A percentile compares a stretch with the other conserved stretches of the same genome.
Conservation (phyloP, 2,329 filamentous ascomycete species). For the Thermomyces lanuginosus region DNA sequence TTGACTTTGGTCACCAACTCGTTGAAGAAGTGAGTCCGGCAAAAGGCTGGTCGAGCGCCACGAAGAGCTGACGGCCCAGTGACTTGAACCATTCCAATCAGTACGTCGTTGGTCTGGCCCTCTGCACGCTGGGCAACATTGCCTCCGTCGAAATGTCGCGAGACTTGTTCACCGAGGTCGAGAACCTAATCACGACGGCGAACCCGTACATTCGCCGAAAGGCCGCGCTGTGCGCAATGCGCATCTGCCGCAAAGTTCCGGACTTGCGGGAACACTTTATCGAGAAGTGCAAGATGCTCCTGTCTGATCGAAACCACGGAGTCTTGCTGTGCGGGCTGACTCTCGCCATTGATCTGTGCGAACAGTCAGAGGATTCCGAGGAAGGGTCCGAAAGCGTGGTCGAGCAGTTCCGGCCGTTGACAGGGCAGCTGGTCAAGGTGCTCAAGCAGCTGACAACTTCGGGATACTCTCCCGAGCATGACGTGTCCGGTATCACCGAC, state of each 20-base stretch:
- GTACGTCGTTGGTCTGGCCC: slow-evolving; percentile 89
- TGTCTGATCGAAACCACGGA: slow-evolving; percentile 89
- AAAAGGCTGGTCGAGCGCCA: background rate
- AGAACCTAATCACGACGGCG: slow-evolving; percentile 73
- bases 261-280: slow-evolving; percentile 94
- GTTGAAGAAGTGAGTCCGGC: slow-evolving; percentile 64
- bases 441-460: slow-evolving; percentile 86
- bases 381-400: slow-evolving; percentile 78
- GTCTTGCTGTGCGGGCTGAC: slow-evolving; percentile 87
- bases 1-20: slow-evolving; percentile 95
- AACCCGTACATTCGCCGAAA: slow-evolving; percentile 98
- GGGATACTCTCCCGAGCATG: slow-evolving; percentile 92
- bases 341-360: slow-evolving; percentile 77
- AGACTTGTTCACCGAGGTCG: slow-evolving; percentile 91
- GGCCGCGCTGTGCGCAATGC: slow-evolving; percentile 96
- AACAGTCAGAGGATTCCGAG: slow-evolving; percentile 73
- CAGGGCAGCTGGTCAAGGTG: slow-evolving; percentile 73
- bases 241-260: slow-evolving; percentile 94
- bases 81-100: slow-evolving; percentile 95
- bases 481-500: slow-evolving; percentile 95
- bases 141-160: slow-evolving; percentile 96
- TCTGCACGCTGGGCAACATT: slow-evolving; percentile 94
- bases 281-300: slow-evolving; percentile 74
- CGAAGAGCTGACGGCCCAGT: slow-evolving; percentile 38
- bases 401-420: slow-evolving; percentile 76